Evolutionary conservation across 257 asterid species (phyloP).

Genomic region (Solanum piurae): DNA sequence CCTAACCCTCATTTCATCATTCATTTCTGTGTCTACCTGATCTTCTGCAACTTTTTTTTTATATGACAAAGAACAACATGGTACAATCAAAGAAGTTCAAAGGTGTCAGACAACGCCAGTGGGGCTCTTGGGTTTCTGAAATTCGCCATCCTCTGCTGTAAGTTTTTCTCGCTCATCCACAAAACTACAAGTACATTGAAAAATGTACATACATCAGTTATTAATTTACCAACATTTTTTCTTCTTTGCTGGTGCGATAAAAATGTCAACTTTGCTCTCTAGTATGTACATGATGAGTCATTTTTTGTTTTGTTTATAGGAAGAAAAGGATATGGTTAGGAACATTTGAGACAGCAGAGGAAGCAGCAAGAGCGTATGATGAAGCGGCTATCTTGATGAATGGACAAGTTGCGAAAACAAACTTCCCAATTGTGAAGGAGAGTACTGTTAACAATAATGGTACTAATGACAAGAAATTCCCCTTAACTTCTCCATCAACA

Average conservation of each 20-base stretch:
- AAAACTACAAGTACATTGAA: background rate
- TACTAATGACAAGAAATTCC: background rate
- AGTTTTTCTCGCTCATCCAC: background rate
- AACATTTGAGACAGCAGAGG: slow-evolving; percentile 67
- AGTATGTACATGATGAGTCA: background rate
- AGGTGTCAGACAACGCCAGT: slow-evolving; percentile 88
- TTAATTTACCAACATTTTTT: background rate
- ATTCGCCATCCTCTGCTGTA: slow-evolving; percentile 74
- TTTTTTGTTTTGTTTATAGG: slow-evolving; percentile 7
- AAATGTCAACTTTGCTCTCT: background rate
- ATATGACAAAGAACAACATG: slow-evolving; percentile 10
- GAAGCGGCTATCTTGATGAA: slow-evolving; percentile 62
- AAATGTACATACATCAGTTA: background rate
- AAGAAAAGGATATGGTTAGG: slow-evolving; percentile 81
- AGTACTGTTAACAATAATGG: background rate
- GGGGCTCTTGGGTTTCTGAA: slow-evolving; percentile 91
- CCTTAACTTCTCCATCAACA: slow-evolving; percentile 1
- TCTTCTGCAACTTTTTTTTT: background rate
- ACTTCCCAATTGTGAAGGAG: slow-evolving; percentile 25
- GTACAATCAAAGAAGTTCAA: slow-evolving; percentile 61
- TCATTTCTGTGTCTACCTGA: background rate
- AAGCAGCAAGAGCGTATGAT: slow-evolving; percentile 67
- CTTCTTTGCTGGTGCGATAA: background rate
- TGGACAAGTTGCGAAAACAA: slow-evolving; percentile 62
- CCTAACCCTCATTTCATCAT: background rate